Base-by-base conservation (phyloP, 768 basidiomycete species). In the Suillus subalutaceus region DNA sequence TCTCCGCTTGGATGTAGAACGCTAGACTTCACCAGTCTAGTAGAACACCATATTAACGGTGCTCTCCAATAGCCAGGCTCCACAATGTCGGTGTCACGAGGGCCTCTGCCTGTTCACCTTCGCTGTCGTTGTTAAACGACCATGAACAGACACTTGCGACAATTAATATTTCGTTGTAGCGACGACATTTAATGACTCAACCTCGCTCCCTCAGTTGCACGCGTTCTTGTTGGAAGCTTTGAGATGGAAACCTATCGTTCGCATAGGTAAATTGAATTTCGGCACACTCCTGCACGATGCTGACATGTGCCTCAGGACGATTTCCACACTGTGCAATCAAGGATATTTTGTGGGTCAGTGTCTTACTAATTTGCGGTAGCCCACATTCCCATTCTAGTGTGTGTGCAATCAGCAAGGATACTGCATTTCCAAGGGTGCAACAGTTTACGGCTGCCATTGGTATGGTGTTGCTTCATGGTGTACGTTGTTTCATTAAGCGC, bases 251-350 rank as follows among this genome's bases (percentile, higher is more conserved):
- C 74, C 79, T 1, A 63, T 77, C 0, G 63, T 67, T 3, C 67
- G 73, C 0, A 53, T 69, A 8, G 79, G 82, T 80, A 63, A 18
- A 16, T 18, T 6, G n/a, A 38, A 12, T 18, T 37, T 46, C 13
- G n/a, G 9, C 43, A 26, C 20, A 30, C 18, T 40, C 16, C 12
- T 65, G 2, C 55, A 66, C 35, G 32, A 23, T 58, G 8, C 2
- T 55, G 18, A 56, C 50, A 38, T 65, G 1, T 30, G 20, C 16
- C 30, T 13, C 35, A 71, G 88, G 88, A 26, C 2, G 26, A 0
- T 86, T 89, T 60, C 78, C 86, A 0, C 90, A 90, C 67, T 82
- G 83, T 62, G 83, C 88, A 0, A 90, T 84, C 1, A 84, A 83
- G 63, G 88, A 90, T 65, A 82, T 91, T 50, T 72, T 85, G n/a